Base-by-base conservation (phyloP, 2,329 filamentous ascomycete species). In the Xylariaceae sp. region DNA sequence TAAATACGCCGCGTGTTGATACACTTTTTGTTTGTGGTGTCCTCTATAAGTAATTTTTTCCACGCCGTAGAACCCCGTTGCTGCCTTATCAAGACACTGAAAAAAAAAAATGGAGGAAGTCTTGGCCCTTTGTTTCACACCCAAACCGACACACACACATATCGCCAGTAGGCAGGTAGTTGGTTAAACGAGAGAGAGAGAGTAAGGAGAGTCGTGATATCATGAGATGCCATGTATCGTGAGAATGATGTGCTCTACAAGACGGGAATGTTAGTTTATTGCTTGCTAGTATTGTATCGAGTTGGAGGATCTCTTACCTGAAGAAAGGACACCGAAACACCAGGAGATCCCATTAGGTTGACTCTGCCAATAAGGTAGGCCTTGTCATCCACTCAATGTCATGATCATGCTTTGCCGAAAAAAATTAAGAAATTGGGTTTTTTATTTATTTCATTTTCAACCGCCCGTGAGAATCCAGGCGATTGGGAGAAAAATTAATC, bases 401-500 rank as follows among this genome's bases (percentile, higher is more conserved):
- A 45, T 45, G 2, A 45, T 45, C 42, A n/a, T 45, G n/a, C 5
- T 13, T n/a, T n/a, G n/a, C 42, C 23, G 23, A 30, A 30, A 30
- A 23, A 30, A 30, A 30, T 30, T 30, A 30, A 30, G 23, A 30
- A 30, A 30, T 30, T 18, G 17, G 23, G 23, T 30, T 30, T 30
- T 30, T 30, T 30, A 18, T 18, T 18, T 18, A 18, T 18, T 18
- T 18, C 42, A n/a, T 44, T 45, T 11, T 45, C 42, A n/a, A 30
- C 23, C 13, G 42, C n/a, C 13, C n/a, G n/a, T n/a, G 11, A 6
- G 11, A n/a, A 11, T 1, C 42, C 4, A n/a, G 1, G 42, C 42
- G 48, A 9, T n/a, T 10, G 10, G 15, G 44, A n/a, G 18, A 4
- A 30, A 30, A 39, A 59, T 64, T 78, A 88, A 60, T 87, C 83